These are phyloP conservation scores for Diospyros lotus DNA, from an alignment of 148 eudicot genomes.

Conservation along the genomic window DNA sequence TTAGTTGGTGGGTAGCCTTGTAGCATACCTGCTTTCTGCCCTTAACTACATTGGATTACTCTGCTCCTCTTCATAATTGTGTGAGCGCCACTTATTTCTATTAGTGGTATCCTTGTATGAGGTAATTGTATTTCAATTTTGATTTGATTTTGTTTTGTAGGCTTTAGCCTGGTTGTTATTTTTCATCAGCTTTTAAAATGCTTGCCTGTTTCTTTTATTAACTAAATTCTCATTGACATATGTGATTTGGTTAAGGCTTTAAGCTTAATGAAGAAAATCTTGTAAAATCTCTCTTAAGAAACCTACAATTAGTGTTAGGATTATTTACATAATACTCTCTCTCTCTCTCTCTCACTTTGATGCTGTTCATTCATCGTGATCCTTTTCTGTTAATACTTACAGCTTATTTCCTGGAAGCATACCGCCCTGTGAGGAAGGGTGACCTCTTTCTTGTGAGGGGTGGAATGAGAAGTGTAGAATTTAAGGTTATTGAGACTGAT, in stretches of 20 bases:
- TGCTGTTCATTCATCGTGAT: neutral
- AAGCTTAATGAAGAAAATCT: too few relatives aligned
- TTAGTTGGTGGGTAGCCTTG: neutral
- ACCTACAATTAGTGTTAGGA: too few relatives aligned
- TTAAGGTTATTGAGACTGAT: constrained; percentile 83
- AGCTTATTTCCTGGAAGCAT: constrained; percentile 84
- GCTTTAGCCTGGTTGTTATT: too few relatives aligned
- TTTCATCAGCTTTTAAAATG: too few relatives aligned
- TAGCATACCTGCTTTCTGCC: neutral
- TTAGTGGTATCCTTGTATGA: too few relatives aligned
- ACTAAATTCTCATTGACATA: too few relatives aligned
- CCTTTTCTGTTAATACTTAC: constrained; percentile 15
- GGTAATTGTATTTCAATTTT: too few relatives aligned
- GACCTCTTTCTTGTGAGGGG: constrained; percentile 84
- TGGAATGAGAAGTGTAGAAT: constrained; percentile 86
- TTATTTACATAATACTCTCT: neutral
- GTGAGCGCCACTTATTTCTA: neutral
- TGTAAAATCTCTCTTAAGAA: too few relatives aligned
- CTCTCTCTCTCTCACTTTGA: neutral
- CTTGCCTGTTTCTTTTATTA: too few relatives aligned
- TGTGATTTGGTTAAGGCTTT: too few relatives aligned
- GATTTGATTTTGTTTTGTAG: too few relatives aligned
- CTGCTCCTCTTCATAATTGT: too few relatives aligned
- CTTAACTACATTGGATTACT: neutral
- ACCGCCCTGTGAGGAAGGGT: constrained; percentile 79